These are phyloP conservation scores for Colletotrichum sp. DNA, from an alignment of 2,329 filamentous ascomycete genomes.

Conservation along the genomic window DNA sequence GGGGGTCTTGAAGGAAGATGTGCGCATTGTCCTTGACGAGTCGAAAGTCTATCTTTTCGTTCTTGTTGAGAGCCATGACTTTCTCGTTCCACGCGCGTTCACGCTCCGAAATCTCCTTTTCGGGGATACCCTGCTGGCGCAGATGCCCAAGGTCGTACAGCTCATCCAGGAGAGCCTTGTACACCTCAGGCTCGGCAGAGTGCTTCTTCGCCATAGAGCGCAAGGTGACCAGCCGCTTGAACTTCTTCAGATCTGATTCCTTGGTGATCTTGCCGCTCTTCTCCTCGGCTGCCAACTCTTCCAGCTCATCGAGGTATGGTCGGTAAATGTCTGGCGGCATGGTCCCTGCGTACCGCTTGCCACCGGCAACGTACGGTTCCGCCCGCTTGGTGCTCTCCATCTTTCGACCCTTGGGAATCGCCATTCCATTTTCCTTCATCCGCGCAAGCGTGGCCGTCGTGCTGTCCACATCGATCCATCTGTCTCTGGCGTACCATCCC, in stretches of 20 bases:
- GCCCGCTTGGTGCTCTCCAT: conserved; percentile 33
- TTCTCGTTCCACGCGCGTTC: conserved; percentile 39
- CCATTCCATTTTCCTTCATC: conserved; percentile 51
- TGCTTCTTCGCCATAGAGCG: conserved; percentile 25
- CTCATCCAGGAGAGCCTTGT: conserved; percentile 37
- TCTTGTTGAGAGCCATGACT: conserved; percentile 37
- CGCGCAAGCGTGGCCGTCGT: conserved; percentile 40
- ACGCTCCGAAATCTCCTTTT: conserved; percentile 29
- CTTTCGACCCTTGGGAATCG: conserved; percentile 51
- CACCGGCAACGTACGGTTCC: conserved; percentile 25
- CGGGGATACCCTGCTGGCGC: conserved; percentile 17
- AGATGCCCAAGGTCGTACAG: conserved; percentile 32
- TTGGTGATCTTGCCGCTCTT: conserved; percentile 10
- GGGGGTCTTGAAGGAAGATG: conserved; percentile 51
- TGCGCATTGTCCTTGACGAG: conserved; percentile 59
- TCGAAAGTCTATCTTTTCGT: conserved; percentile 39
- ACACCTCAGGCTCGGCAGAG: conserved; percentile 10
- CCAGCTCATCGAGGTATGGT: conserved; percentile 46
- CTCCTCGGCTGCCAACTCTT: conserved; percentile 36
- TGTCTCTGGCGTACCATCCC: conserved; percentile 45
- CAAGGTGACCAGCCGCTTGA: conserved; percentile 30
- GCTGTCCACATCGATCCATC: conserved; percentile 53
- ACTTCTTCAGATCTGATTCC: background rate
- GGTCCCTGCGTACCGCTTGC: conserved; percentile 31
- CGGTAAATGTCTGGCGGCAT: conserved; percentile 37